Base-by-base conservation (phyloP, 2,329 filamentous ascomycete genomes). In the Colletotrichum lupini region DNA sequence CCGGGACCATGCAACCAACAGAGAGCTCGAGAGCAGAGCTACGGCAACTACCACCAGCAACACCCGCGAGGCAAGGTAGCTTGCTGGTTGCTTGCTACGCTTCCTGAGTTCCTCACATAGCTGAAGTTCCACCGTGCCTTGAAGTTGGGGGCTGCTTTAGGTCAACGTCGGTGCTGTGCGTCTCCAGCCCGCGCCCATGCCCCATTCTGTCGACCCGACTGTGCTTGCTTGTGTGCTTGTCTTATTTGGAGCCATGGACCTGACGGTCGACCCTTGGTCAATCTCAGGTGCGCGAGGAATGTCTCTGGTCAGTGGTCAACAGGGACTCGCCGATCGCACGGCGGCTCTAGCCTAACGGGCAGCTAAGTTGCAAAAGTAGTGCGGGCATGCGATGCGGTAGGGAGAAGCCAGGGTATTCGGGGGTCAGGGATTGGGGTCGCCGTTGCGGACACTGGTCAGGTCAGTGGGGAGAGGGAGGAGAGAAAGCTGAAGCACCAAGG, bases 211-310 rank as follows among this genome's bases (percentile, higher is more conserved):
- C 60, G 8, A 42, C 37, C 14, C 16, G 56, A 65, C 67, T 64
- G 49, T 64, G 60, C 32, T 35, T 58, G 66, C 42, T 42, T 57
- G 42, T 49, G 42, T 49, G 37, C 37, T 42, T 42, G 37, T 42
- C 37, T 49, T n/a, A n/a, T 49, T 52, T 28, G 64, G 64, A 72
- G 57, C 68, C 49, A 62, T 57, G n/a, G 57, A 59, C 59, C 37
- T 68, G 65, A 37, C 58, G 69, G 65, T 63, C 30, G 67, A 65
- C 70, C 70, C 70, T 65, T 73, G 67, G 24, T 30, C 66, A 70
- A 73, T 70, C 46, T 73, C 37, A 70, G 35, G 56, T 53, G 60
- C 60, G 35, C 49, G 55, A 64, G 56, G 60, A 26, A 28, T 35
- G 70, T 57, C 57, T 72, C 55, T 61, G 46, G 52, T 64, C 24